Evolutionary conservation across 2,329 filamentous ascomycete species (phyloP), one percentile per base, ranked within the genome.

Genomic region (Chaetomium sp.): DNA sequence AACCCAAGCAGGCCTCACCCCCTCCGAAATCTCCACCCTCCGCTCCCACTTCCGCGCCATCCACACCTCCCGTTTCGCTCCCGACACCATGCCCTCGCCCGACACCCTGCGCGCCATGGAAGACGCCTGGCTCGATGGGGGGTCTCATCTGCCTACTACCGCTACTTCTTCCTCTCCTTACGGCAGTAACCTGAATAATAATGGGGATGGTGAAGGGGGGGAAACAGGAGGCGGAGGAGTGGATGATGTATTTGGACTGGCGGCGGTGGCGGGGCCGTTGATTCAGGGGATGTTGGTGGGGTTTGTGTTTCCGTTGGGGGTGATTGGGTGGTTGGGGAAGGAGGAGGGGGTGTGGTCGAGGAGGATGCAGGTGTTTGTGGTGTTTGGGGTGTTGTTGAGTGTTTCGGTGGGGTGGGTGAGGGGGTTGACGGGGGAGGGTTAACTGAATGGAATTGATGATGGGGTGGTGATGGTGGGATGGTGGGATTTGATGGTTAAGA

Each of bases 271-370:
- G 45, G 92, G 97, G 66, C 86, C 95, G 66, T 82, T 96, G 75
- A 78, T 97, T 56, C 88, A 86, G 72, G 94, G 91, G 4, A 89
- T 94, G 70, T 75, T 95, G 57, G 88, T 94, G 65, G 94, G 94
- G 0, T 99, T 97, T 76, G 88, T 99, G 69, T 97, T 92, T 83
- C 94, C 94, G 4, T 71, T 97, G 8, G 92, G 89, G 0, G 91
- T 89, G 65, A 75, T 92, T 55, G 84, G 87, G 52, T 96, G 91
- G 90, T 75, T 95, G 49, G 80, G 92, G 61, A 79, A 91, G 57
- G 89, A 96, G 70, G 88, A 94, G 56, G 91, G 89, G 0, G 85
- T 97, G 57, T 95, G 91, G 83, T 88, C 85, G 58, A 84, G 87
- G 66, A 79, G 91, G 65, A 88, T 90, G 76, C 86, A 91, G 69